Conservation (phyloP, 1,284 basidiomycete genomes). For the Coriolopsis trogii region DNA sequence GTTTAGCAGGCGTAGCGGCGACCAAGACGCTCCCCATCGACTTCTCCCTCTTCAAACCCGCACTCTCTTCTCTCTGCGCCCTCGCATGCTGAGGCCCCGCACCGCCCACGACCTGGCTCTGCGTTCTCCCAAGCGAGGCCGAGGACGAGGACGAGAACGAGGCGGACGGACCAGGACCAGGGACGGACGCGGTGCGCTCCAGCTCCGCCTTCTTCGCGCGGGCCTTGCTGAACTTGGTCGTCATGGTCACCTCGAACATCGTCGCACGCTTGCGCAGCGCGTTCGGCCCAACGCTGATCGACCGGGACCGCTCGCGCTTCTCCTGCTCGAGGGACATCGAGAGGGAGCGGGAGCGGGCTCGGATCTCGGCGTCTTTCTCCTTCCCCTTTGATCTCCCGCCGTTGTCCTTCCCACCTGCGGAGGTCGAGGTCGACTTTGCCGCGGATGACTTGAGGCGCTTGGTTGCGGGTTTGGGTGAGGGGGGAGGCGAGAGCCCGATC, state of each 20-base stretch:
- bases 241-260: conserved; percentile 74
- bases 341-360: conserved; percentile 62
- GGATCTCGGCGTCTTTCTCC: conserved; percentile 9
- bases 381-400: conserved; percentile 33
- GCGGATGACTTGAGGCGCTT: conserved; percentile 25
- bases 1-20: conserved; percentile 60
- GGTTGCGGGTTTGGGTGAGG: conserved; percentile 20
- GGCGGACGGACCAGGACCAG: conserved; percentile 8
- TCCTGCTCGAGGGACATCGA: conserved; percentile 64
- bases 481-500: conserved; percentile 31
- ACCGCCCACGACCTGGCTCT: conserved; percentile 22
- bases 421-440: conserved; percentile 1
- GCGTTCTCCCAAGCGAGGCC: conserved; percentile 22
- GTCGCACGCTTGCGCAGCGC: conserved; percentile 48
- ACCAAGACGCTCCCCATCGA: conserved; percentile 53
- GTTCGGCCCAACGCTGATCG: conserved; percentile 37
- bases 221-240: conserved; percentile 52
- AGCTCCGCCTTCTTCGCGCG: conserved; percentile 36
- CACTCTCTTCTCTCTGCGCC: conserved; percentile 9
- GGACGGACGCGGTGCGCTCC: conserved; percentile 22
- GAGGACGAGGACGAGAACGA: no score
- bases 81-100: no score
- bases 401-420: conserved; percentile 15
- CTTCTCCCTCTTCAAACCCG: conserved; percentile 10
- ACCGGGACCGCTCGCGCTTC: conserved; percentile 44